Evolutionary conservation across 805 yeast genomes (phyloP).

Genomic region (Starmerella kuoi): DNA sequence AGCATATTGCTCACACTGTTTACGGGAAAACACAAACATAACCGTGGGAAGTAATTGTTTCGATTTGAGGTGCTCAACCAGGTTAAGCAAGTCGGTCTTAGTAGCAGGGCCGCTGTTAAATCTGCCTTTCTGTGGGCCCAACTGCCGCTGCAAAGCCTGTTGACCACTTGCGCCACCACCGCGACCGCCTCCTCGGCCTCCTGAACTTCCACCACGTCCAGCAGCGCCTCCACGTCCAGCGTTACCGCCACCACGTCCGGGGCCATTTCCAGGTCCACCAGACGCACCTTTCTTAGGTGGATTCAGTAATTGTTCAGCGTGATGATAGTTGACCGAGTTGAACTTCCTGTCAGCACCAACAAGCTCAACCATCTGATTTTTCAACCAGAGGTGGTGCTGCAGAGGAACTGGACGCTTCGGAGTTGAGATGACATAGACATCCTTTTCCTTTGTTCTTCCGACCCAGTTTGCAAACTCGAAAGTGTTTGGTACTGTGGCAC

Average conservation of each 20-base stretch:
- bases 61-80: constrained; percentile 58
- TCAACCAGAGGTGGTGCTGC: constrained; percentile 78
- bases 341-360: constrained; percentile 66
- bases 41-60: constrained; percentile 80
- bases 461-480: constrained; percentile 98
- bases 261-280: constrained; percentile 28
- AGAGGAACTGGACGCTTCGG: constrained; percentile 95
- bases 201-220: constrained; percentile 20
- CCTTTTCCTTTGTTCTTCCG: constrained; percentile 91
- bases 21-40: constrained; percentile 83
- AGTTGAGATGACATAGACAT: constrained; percentile 90
- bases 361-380: constrained; percentile 55
- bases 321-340: constrained; percentile 43
- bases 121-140: constrained; percentile 27
- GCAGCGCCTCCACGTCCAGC: constrained; percentile 28
- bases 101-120: constrained; percentile 54
- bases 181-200: constrained; percentile 28
- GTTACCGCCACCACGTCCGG: constrained; percentile 26
- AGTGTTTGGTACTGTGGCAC: constrained; percentile 98
- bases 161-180: constrained; percentile 29
- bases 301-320: constrained; percentile 5
- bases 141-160: constrained; percentile 24
- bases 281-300: constrained; percentile 3
- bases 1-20: constrained; percentile 88
- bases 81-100: constrained; percentile 61